phyloP scores from a whole-genome alignment of 169 alveolate genomes.

The Cryptosporidium canis region DNA sequence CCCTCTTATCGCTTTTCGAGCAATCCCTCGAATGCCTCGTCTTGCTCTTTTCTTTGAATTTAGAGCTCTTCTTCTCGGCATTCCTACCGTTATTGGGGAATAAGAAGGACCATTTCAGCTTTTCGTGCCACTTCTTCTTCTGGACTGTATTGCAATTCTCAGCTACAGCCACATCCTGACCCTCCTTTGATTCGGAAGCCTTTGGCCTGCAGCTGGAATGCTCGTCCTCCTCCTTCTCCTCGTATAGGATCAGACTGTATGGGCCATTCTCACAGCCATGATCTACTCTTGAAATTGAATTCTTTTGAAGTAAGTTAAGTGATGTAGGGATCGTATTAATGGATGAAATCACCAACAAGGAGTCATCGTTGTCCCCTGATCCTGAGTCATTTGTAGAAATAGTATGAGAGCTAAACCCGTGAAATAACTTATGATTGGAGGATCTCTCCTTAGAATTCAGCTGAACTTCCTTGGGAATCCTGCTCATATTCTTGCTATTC shows the following conservation, averaged over 20 bases:
- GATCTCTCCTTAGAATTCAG: background rate
- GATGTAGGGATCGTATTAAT: background rate
- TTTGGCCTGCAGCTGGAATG: background rate
- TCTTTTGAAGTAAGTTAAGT: background rate
- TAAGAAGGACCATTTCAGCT: slow-evolving; percentile 5
- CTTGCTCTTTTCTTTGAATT: background rate
- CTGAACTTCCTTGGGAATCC: background rate
- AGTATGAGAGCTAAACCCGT: slow-evolving; percentile 11
- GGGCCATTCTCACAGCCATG: background rate
- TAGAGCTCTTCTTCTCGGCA: background rate
- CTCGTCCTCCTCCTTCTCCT: background rate
- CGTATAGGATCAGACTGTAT: background rate
- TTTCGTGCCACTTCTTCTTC: slow-evolving; percentile 27
- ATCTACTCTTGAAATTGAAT: background rate
- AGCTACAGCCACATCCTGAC: background rate
- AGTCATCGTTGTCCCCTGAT: slow-evolving; percentile 48
- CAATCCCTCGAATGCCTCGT: background rate
- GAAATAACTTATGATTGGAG: slow-evolving; percentile 16
- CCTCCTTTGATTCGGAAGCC: background rate
- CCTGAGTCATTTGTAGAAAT: slow-evolving; percentile 29
- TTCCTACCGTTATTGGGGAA: background rate
- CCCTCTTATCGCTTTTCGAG: background rate
- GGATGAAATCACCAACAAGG: slow-evolving; percentile 4
- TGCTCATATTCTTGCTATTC: background rate
- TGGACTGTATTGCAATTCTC: background rate